phyloP scores from a whole-genome alignment of 2,329 filamentous ascomycete genomes.

The Claviceps cyperi region DNA sequence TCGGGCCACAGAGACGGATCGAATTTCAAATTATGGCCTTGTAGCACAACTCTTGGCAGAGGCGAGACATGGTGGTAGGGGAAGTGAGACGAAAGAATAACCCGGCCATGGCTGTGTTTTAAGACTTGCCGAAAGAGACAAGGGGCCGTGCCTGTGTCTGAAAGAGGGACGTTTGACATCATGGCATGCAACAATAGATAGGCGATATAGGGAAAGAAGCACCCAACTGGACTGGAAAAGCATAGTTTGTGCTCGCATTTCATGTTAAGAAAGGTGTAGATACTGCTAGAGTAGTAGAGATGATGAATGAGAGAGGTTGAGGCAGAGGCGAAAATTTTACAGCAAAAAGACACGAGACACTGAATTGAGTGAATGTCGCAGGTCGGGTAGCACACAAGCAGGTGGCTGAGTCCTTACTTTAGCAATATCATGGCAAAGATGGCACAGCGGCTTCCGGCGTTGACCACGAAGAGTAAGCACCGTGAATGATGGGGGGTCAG shows the following conservation, averaged over 20 bases:
- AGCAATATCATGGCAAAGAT: not conserved
- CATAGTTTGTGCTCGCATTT: not conserved
- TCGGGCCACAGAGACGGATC: not conserved
- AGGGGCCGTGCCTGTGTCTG: not conserved
- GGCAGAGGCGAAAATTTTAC: not conserved
- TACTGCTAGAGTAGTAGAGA: not conserved
- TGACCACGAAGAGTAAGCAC: too few relatives aligned
- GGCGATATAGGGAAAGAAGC: not conserved
- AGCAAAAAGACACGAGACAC: not conserved
- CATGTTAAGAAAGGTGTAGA: not conserved
- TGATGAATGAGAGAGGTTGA: not conserved
- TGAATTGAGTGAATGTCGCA: not conserved
- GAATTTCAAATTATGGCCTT: not conserved
- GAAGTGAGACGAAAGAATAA: not conserved
- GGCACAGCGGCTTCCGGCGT: not conserved
- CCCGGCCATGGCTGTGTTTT: not conserved
- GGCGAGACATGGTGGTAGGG: constrained; percentile 1
- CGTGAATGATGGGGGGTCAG: too few relatives aligned
- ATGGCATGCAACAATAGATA: not conserved
- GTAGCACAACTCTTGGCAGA: constrained; percentile 4
- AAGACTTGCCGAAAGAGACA: not conserved
- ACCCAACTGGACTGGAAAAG: not conserved
- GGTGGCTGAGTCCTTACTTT: not conserved
- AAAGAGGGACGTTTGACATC: not conserved
- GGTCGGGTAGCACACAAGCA: not conserved